phyloP scores from a whole-genome alignment of 169 alveolate genomes.

The Eimeria praecox region DNA sequence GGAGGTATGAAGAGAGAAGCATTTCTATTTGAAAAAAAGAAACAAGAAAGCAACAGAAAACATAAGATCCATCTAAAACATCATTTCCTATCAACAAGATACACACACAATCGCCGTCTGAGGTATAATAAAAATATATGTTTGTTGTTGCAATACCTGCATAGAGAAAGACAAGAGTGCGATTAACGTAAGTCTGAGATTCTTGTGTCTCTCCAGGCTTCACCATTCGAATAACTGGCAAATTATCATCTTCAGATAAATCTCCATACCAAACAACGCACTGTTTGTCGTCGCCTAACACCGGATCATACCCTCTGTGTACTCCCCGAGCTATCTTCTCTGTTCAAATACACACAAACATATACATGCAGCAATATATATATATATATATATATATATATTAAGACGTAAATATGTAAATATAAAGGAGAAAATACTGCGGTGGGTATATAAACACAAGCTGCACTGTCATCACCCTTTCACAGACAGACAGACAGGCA shows the following conservation, averaged over 20 bases:
- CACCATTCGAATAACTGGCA: constrained; percentile 92
- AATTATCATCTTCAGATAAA: constrained; percentile 88
- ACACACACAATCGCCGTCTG: too few relatives aligned
- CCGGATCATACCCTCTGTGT: constrained; percentile 92
- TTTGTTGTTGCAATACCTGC: constrained; percentile 87
- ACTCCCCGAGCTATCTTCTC: constrained; percentile 92
- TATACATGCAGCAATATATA: not conserved
- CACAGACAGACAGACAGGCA: not conserved
- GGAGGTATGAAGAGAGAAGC: not conserved
- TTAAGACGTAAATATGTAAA: too few relatives aligned
- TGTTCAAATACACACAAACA: too few relatives aligned
- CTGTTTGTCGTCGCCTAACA: constrained; percentile 92
- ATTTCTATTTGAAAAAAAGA: not conserved
- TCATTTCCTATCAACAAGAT: too few relatives aligned
- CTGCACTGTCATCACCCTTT: too few relatives aligned
- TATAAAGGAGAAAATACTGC: too few relatives aligned
- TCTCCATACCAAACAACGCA: constrained; percentile 95
- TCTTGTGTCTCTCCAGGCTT: constrained; percentile 91
- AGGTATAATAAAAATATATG: too few relatives aligned
- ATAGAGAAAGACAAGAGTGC: constrained; percentile 93
- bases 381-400: not conserved
- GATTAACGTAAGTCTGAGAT: constrained; percentile 92
- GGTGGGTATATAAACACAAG: too few relatives aligned
- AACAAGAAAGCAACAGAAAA: not conserved
- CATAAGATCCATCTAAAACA: not conserved